Base-by-base conservation (phyloP, 1,284 basidiomycete genomes). In the Pyrrhoderma noxium region DNA sequence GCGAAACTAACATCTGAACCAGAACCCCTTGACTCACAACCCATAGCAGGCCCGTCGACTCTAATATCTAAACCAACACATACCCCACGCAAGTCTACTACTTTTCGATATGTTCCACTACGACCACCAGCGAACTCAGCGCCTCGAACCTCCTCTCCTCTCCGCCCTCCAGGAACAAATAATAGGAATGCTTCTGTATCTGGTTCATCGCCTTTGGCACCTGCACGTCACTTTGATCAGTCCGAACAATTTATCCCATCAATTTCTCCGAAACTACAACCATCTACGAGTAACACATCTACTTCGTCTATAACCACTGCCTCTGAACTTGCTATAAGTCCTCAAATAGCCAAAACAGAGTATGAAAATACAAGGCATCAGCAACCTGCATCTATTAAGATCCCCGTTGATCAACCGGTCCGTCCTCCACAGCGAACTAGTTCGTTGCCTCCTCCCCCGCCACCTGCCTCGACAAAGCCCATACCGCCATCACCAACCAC, bases 401-500 rank as follows among this genome's bases (percentile, higher is more conserved):
- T 40, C 38, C 38, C 21, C 8, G 16, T 40, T 7, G 38, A 40
- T 14, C 21, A 40, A 37, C 25, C n/a, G 7, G 13, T 51, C 38
- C 22, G 25, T 31, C 54, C 54, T 45, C 54, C 54, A 8, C 54
- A 48, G 21, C 50, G 54, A 3, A 56, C 54, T 14, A 51, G 50
- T 34, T 56, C 54, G 14, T 46, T 49, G 43, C 27, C 60, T 40
- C 57, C 58, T 41, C 40, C 61, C 38, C n/a, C 35, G 16, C 38
- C 58, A 51, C 59, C 58, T 39, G 53, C 61, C 37, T 47, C 46
- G 25, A 47, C 61, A 27, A 63, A 61, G 18, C 59, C 64, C n/a
- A 62, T 62, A 16, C 59, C 67, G 18, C 57, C 63, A 18, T 57
- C 62, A 31, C 54, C 61, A 18, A 58, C 61, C 2, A 52, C 62